Evolutionary conservation across 2,329 filamentous ascomycete species (phyloP).

Genomic region (Didymella sp.): DNA sequence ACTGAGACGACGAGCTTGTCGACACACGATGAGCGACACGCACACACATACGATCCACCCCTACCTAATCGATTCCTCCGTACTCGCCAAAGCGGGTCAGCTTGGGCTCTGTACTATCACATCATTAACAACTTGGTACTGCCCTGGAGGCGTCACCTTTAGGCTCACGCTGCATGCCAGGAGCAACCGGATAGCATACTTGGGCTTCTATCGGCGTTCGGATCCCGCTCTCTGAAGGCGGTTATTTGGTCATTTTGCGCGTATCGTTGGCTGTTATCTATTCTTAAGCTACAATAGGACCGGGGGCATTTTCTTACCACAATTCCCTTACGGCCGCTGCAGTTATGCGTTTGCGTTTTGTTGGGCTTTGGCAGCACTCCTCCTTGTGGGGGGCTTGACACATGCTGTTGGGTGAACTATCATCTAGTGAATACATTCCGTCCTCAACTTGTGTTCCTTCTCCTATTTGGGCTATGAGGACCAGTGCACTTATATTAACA

Average conservation of each 20-base stretch:
- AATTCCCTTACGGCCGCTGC: slow-evolving; percentile 6
- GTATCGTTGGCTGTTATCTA: slow-evolving; percentile 7
- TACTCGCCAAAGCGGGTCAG: not conserved
- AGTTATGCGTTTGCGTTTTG: not conserved
- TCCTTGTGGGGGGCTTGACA: not conserved
- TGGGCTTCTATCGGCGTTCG: slow-evolving; percentile 10
- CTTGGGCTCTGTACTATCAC: slow-evolving; percentile 11
- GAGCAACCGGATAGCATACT: slow-evolving; percentile 6
- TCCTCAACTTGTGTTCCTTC: not conserved
- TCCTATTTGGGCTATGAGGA: not conserved
- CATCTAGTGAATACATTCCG: slow-evolving; percentile 3
- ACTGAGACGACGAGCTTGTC: not conserved
- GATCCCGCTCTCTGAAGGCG: not conserved
- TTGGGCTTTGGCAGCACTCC: not conserved
- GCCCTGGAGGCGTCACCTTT: slow-evolving; percentile 10
- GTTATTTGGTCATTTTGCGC: not conserved
- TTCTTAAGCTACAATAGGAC: slow-evolving; percentile 11
- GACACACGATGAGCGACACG: slow-evolving; percentile 6
- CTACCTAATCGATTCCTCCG: not conserved
- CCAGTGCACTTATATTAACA: not conserved
- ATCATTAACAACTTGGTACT: slow-evolving; percentile 11
- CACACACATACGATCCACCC: not conserved
- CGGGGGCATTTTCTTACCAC: slow-evolving; percentile 7
- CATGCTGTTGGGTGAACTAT: not conserved
- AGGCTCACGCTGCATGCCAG: slow-evolving; percentile 1